These are phyloP conservation scores for Fusarium equiseti DNA, from an alignment of 2,329 filamentous ascomycete species.

Conservation along the genomic window DNA sequence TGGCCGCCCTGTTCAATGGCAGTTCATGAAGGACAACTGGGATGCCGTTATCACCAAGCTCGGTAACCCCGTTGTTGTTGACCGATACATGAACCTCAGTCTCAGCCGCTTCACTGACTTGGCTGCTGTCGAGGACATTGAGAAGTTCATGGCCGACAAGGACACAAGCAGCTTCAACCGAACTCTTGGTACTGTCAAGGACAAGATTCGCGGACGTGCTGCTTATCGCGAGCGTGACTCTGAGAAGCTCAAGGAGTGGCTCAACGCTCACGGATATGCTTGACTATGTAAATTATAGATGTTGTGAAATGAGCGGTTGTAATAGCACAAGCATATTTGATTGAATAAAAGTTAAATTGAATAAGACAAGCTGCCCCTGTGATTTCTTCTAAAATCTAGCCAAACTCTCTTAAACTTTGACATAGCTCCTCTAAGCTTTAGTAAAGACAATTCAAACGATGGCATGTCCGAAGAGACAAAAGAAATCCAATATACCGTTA, in stretches of 20 bases:
- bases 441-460: neutral
- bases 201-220: constrained; percentile 86
- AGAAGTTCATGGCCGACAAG: constrained; percentile 85
- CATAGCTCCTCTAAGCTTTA: neutral
- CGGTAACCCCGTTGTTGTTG: constrained; percentile 86
- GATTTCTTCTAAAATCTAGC: neutral
- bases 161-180: constrained; percentile 89
- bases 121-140: constrained; percentile 79
- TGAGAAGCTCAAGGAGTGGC: constrained; percentile 80
- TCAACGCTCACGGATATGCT: constrained; percentile 65
- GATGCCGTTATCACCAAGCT: constrained; percentile 77
- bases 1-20: constrained; percentile 82
- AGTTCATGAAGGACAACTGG: constrained; percentile 89
- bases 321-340: neutral
- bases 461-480: neutral
- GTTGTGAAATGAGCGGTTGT: neutral
- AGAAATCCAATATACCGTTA: neutral
- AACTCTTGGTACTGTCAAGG: constrained; percentile 84
- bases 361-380: neutral
- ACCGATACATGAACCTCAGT: constrained; percentile 85
- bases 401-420: neutral
- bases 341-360: constrained; percentile 22
- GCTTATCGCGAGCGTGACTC: constrained; percentile 85
- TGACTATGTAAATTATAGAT: constrained; percentile 50
- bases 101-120: constrained; percentile 82